Conservation (phyloP, 2,329 filamentous ascomycete genomes). For the Reticulascus tulasneorum region DNA sequence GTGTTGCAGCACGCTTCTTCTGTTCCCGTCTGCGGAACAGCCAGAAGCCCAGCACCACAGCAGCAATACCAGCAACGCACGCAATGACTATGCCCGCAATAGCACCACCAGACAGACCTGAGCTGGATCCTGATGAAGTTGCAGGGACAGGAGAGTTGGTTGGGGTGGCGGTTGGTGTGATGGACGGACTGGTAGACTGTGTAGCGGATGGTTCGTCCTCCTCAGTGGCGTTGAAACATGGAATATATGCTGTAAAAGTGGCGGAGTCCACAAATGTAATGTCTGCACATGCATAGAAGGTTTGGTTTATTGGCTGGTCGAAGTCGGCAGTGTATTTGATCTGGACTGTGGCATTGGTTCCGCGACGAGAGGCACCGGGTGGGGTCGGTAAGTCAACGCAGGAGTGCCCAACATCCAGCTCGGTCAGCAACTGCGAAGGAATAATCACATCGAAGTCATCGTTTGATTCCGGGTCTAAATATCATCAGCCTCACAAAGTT, state of each 20-base stretch:
- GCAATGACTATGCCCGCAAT: slow-evolving; percentile 13
- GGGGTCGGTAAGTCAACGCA: slow-evolving; percentile 28
- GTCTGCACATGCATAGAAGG: slow-evolving; percentile 37
- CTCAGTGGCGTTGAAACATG: slow-evolving; percentile 31
- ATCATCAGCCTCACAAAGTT: slow-evolving; percentile 3
- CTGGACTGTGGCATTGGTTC: slow-evolving; percentile 37
- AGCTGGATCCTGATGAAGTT: neutral
- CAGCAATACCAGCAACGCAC: slow-evolving; percentile 5
- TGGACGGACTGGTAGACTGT: no score
- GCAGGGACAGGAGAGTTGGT: slow-evolving; percentile 4
- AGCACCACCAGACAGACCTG: slow-evolving; percentile 6
- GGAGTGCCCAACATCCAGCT: slow-evolving; percentile 34
- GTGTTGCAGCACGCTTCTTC: no score
- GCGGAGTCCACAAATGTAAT: slow-evolving; percentile 29
- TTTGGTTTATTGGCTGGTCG: slow-evolving; percentile 27
- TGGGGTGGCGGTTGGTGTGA: slow-evolving; percentile 14
- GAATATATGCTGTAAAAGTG: slow-evolving; percentile 20
- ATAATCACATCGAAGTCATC: slow-evolving; percentile 29
- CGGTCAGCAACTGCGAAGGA: slow-evolving; percentile 19
- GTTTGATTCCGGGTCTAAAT: slow-evolving; percentile 23
- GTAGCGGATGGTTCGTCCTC: slow-evolving; percentile 18
- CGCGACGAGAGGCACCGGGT: slow-evolving; percentile 21
- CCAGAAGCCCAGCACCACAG: slow-evolving; percentile 5
- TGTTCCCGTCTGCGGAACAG: slow-evolving; percentile 10
- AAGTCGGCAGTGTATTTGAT: slow-evolving; percentile 33